Evolutionary conservation across 306 rosid genomes (phyloP).

Genomic region (Sophora flavescens): DNA sequence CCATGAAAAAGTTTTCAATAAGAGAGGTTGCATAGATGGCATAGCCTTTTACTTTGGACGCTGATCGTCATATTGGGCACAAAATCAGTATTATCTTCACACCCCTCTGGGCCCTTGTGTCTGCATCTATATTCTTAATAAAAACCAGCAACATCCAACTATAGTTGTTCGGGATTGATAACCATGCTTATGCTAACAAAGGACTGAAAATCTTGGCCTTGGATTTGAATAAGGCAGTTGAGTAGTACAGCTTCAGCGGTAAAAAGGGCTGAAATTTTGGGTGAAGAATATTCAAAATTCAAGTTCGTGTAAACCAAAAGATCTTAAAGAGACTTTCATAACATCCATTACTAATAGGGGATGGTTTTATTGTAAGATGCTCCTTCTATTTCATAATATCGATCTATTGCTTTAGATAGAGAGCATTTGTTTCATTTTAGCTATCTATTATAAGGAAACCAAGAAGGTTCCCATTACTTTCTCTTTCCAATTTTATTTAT

Average conservation of each 20-base stretch:
- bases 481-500: no score
- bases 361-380: no score
- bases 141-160: conserved; percentile 23
- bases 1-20: conserved; percentile 48
- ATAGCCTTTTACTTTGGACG: conserved; percentile 46
- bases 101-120: conserved; percentile 48
- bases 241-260: not conserved
- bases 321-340: no score
- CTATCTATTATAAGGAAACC: no score
- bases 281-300: not conserved
- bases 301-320: no score
- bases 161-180: not conserved
- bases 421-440: no score
- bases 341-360: no score
- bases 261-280: not conserved
- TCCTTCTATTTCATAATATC: no score
- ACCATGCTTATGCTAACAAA: not conserved
- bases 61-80: conserved; percentile 38
- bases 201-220: not conserved
- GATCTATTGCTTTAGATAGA: no score
- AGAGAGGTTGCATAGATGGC: conserved; percentile 40
- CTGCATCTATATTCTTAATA: conserved; percentile 38
- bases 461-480: no score
- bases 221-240: not conserved
- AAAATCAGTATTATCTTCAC: conserved; percentile 40